These are phyloP conservation scores for Colletotrichum falcatum DNA, from an alignment of 2,329 filamentous ascomycete genomes.

Conservation along the genomic window DNA sequence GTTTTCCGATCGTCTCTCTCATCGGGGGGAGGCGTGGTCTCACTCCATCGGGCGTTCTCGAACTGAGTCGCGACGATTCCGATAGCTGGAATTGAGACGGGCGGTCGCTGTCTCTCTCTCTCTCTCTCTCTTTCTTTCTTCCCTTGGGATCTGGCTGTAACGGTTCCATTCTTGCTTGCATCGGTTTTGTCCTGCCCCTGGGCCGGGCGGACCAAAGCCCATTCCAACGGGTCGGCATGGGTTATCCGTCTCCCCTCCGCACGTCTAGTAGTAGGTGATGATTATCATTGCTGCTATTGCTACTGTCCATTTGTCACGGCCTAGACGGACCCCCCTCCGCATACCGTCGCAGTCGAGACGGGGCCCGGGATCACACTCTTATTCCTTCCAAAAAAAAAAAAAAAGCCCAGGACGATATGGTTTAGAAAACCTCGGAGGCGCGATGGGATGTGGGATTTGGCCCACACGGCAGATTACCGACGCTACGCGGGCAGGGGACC, in stretches of 20 bases:
- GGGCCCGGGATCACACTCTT: not conserved
- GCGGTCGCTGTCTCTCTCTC: not conserved
- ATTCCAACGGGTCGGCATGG: not conserved
- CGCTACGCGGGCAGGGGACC: not conserved
- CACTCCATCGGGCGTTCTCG: not conserved
- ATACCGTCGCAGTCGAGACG: not conserved
- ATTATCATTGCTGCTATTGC: no score
- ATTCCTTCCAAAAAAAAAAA: not conserved
- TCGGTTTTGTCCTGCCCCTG: not conserved
- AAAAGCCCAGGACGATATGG: not conserved
- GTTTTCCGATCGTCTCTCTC: not conserved
- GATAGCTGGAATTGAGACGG: not conserved
- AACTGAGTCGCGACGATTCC: not conserved
- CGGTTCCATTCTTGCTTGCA: not conserved
- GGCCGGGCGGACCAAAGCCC: not conserved
- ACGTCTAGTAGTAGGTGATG: not conserved
- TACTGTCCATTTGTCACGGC: not conserved
- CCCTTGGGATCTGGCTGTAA: constrained; percentile 10
- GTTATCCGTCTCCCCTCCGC: not conserved
- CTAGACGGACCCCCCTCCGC: not conserved
- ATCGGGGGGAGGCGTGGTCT: not conserved
- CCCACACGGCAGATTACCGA: constrained; percentile 3
- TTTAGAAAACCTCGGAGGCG: not conserved
- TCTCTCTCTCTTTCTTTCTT: not conserved
- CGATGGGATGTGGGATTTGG: not conserved